Evolutionary conservation across 31 red algal species (phyloP), one percentile per base, ranked within the genome.

Genomic region (Asparagopsis taxiformis): DNA sequence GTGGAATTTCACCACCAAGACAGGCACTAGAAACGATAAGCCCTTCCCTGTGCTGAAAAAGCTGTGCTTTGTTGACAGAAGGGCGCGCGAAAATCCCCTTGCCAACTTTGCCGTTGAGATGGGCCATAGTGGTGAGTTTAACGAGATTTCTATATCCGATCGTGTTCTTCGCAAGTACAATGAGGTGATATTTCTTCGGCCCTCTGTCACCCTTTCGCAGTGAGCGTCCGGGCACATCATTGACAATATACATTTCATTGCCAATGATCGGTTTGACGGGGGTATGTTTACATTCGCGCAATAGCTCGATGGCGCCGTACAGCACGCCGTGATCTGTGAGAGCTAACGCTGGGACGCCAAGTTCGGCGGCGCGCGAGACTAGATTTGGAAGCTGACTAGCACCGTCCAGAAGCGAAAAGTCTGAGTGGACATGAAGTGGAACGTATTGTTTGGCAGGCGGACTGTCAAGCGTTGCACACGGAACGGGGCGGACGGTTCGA

Each of bases 241-340:
- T 83, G 34, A 97, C 56, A 31, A 84, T 57, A 64, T 98, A 98
- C 91, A 98, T 88, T 59, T 98, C 91, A 53, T 94, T 94, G 51
- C 95, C 95, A 55, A 94, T 83, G 32, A 98, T 98, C 22, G 95
- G 95, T 62, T 94, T 94, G 25, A 98, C 74, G 7, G 54, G 51
- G 8, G 55, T 72, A 5, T 64, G 30, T 9, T 62, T 51, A 26
- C 80, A 87, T 11, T 57, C 59, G 11, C 75, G 65, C 4, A 98
- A 68, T 22, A 94, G 80, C 68, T 94, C 78, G 51, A 98, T 66
- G 0, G 88, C 85, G 1, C 95, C 95, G 55, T 91, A 92, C 46
- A 98, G 31, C 3, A 92, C 91, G 19, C 90, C 90, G 38, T 98
- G 95, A 43, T 98, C 95, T 10, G 95, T 98, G 16, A 98, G 61